phyloP scores from a whole-genome alignment of 257 asterid species.

The Parsonsia alboflavescens region DNA sequence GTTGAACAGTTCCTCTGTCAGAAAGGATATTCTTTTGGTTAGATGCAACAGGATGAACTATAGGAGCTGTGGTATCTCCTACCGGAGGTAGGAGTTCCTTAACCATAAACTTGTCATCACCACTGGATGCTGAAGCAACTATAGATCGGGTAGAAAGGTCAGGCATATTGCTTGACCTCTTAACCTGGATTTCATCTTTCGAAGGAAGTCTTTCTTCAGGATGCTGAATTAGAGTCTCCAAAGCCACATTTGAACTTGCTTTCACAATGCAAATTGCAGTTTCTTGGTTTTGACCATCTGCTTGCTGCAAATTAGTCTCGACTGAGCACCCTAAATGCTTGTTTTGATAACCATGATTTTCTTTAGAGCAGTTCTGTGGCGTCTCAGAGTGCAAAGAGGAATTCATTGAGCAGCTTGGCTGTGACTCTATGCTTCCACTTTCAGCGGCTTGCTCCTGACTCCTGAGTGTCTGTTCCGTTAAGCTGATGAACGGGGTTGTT shows the following conservation, averaged over 20 bases:
- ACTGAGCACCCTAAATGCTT: constrained; percentile 24
- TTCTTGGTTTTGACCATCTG: constrained; percentile 34
- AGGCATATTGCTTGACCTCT: constrained; percentile 18
- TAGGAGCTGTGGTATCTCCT: constrained; percentile 31
- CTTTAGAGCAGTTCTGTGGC: constrained; percentile 28
- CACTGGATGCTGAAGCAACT: constrained; percentile 28
- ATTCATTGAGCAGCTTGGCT: constrained; percentile 44
- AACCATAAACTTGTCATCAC: constrained; percentile 49
- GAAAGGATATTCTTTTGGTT: constrained; percentile 36
- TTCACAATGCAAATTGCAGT: constrained; percentile 34
- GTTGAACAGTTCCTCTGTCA: constrained; percentile 36
- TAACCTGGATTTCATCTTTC: constrained; percentile 27
- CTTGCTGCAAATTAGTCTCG: constrained; percentile 26
- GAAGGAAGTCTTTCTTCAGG: constrained; percentile 21
- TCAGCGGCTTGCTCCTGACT: constrained; percentile 34
- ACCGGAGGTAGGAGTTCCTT: constrained; percentile 32
- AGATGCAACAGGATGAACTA: constrained; percentile 29
- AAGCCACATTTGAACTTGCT: constrained; percentile 17
- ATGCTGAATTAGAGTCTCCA: constrained; percentile 24
- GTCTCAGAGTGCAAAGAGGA: constrained; percentile 51
- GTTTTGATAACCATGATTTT: constrained; percentile 25
- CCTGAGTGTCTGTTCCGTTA: constrained; percentile 33
- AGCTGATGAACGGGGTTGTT: constrained; percentile 31
- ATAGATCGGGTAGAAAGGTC: constrained; percentile 19
- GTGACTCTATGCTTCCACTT: constrained; percentile 39